Conservation (phyloP, 257 asterid genomes). For the Primulina tabacum region DNA sequence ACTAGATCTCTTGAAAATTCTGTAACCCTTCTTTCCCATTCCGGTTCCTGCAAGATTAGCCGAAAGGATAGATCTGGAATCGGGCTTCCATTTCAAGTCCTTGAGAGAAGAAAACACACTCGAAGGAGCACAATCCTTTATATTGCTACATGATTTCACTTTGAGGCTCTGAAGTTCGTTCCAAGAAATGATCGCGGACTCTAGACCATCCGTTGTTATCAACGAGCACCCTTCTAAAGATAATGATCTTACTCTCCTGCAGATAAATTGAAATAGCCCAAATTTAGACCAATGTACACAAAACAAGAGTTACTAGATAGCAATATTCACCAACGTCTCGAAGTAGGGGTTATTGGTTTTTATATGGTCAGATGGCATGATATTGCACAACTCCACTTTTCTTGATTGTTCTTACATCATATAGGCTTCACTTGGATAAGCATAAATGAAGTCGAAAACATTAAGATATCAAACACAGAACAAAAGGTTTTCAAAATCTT, state of each 20-base stretch:
- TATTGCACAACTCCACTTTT: background rate
- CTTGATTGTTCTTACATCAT: background rate
- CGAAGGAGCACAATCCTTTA: slow-evolving; percentile 56
- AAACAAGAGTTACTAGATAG: background rate
- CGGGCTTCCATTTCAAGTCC: slow-evolving; percentile 69
- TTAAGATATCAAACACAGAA: background rate
- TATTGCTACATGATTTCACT: slow-evolving; percentile 56
- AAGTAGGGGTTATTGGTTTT: background rate
- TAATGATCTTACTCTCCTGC: slow-evolving; percentile 55
- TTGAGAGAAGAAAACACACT: slow-evolving; percentile 46
- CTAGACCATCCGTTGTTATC: slow-evolving; percentile 62
- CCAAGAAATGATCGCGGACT: slow-evolving; percentile 49
- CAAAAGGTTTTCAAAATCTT: background rate
- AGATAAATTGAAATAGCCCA: slow-evolving; percentile 1
- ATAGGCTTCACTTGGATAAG: background rate
- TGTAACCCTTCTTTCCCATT: slow-evolving; percentile 54
- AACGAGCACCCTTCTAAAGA: slow-evolving; percentile 64
- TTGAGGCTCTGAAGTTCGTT: slow-evolving; percentile 55
- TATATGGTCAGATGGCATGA: background rate
- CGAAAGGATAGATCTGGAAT: slow-evolving; percentile 44
- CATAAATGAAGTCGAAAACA: background rate
- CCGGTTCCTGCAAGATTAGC: slow-evolving; percentile 55
- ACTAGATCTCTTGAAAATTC: slow-evolving; percentile 47
- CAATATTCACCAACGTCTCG: too few species aligned
- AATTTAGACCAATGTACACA: background rate